Evolutionary conservation across 208 protist species (phyloP).

Genomic region (Leptomonas seymouri): DNA sequence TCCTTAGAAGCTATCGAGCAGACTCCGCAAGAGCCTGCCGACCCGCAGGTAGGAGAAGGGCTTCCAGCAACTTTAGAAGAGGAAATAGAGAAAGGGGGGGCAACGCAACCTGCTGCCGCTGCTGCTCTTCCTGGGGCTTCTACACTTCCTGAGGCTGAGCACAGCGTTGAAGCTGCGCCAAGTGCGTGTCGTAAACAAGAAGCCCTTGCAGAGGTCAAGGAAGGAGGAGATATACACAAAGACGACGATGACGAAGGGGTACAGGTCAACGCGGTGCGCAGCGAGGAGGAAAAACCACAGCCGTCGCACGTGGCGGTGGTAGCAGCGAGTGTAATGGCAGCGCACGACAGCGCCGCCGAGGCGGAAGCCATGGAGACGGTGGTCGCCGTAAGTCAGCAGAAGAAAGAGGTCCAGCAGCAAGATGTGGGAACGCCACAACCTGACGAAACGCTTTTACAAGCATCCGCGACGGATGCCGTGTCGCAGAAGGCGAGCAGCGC

Average conservation of each 20-base stretch:
- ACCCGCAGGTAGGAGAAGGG: no score
- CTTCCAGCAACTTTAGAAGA: no score
- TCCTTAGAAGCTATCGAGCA: no score
- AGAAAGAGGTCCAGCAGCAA: neutral
- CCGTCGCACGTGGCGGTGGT: conserved; percentile 4
- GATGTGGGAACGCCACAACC: neutral
- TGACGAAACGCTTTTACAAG: neutral
- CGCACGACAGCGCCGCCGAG: neutral
- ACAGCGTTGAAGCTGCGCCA: neutral
- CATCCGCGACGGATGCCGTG: neutral
- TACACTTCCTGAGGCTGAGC: neutral
- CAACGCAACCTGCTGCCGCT: no score
- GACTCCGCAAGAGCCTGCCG: no score
- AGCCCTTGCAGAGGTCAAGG: neutral
- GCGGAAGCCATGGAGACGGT: neutral
- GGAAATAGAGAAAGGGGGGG: no score
- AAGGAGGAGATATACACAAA: neutral
- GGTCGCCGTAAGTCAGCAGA: neutral
- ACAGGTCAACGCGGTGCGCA: neutral
- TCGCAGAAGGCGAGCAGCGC: neutral
- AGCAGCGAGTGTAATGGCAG: neutral
- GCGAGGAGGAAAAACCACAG: conserved; percentile 1
- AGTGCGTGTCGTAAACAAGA: neutral
- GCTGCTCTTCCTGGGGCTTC: no score
- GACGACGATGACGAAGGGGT: neutral